Evolutionary conservation across 345 rosid genomes (phyloP), one percentile per base, ranked within the genome.

Genomic region (Lepidium sativum): DNA sequence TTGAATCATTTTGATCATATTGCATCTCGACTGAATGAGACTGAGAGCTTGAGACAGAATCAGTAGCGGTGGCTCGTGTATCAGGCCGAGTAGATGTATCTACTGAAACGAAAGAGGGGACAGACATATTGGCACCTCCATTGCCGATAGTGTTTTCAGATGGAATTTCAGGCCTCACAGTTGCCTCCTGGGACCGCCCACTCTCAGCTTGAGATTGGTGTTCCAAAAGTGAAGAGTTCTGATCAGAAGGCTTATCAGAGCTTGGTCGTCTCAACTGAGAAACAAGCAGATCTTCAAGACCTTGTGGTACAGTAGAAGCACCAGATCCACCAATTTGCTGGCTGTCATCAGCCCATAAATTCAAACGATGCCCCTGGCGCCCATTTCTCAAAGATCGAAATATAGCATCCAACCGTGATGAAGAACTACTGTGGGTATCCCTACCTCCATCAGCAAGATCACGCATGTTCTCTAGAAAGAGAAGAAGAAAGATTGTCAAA

Each of bases 231-330:
- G 79, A 70, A 7, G 77, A 35, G 52, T 75, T 82, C 49, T 78
- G 92, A 55, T 81, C 90, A 71, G 85, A 72, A 73, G 86, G 75
- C 65, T 80, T 83, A 61, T 83, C 91, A n/a, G 80, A 49, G 67
- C 69, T 70, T 25, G 97, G 87, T 60, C 81, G 83, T 74, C 90
- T 86, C 80, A 92, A 68, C 75, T 84, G 98, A 44, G 97, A 87
- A 73, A 92, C 80, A 67, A 92, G 91, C 73, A 87, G 72, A 50
- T 92, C 98, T 80, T 92, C 98, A 70, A 92, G 96, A 56, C 88
- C 97, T 66, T 78, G 91, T 17, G 98, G 95, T 55, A 92, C 67
- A 10, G 71, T 69, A 73, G 97, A 77, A 52, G 89, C 78, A 81
- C 70, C 83, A 12, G 98, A 82, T 62, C 94, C 96, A 75, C 83